These are phyloP conservation scores for Camelina neglecta DNA, from an alignment of 345 rosid genomes.

Conservation along the genomic window DNA sequence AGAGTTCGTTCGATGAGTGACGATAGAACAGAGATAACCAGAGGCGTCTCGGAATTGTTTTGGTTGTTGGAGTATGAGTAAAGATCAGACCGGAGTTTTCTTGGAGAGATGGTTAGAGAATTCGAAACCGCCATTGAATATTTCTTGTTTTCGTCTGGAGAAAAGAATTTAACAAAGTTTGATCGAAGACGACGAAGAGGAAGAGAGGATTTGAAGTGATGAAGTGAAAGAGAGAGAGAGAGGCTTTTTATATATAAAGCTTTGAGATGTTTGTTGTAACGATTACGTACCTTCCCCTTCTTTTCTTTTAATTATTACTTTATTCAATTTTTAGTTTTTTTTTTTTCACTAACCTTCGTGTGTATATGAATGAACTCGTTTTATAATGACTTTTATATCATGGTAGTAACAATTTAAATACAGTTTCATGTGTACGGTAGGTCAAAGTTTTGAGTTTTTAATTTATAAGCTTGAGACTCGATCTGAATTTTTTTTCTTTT, in stretches of 20 bases:
- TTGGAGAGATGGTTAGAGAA: slow-evolving; percentile 62
- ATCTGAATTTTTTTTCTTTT: too few relatives aligned
- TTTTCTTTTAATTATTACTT: slow-evolving; percentile 18
- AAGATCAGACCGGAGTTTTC: slow-evolving; percentile 84
- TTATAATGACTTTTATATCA: slow-evolving; percentile 1
- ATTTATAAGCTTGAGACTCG: too few relatives aligned
- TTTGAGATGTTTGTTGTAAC: slow-evolving; percentile 12
- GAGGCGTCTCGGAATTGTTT: slow-evolving; percentile 62
- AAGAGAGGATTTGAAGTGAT: slow-evolving; percentile 19
- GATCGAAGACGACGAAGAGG: slow-evolving; percentile 3
- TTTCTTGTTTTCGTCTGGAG: neutral
- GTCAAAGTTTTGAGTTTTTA: neutral
- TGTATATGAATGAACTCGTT: slow-evolving; percentile 17
- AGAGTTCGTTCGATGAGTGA: slow-evolving; percentile 76
- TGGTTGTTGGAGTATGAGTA: slow-evolving; percentile 68
- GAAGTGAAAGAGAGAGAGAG: slow-evolving; percentile 34
- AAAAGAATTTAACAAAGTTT: neutral
- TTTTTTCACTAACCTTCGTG: slow-evolving; percentile 25
- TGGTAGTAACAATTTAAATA: slow-evolving; percentile 14
- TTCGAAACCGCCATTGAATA: slow-evolving; percentile 50
- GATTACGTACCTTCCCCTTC: slow-evolving; percentile 37
- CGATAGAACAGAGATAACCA: slow-evolving; percentile 79
- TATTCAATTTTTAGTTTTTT: neutral
- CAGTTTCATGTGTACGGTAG: slow-evolving; percentile 28
- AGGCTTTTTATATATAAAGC: slow-evolving; percentile 34